phyloP scores from a whole-genome alignment of 306 rosid species.

The Medicago arabica region DNA sequence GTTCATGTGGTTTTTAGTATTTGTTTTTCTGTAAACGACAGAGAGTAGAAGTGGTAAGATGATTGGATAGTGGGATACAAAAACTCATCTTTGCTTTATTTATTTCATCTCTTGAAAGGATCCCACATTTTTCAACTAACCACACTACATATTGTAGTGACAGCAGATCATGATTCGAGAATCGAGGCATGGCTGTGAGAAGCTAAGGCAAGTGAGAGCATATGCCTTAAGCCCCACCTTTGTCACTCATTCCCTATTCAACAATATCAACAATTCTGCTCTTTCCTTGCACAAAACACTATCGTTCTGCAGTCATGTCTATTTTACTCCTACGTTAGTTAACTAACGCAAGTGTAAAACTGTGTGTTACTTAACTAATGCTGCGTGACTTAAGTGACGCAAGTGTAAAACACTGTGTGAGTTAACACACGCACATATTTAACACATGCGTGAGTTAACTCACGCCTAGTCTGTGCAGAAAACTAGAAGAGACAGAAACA shows the following conservation, averaged over 20 bases:
- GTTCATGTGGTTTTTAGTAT: conserved; percentile 25
- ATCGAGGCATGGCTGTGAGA: not conserved
- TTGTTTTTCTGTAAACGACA: conserved; percentile 38
- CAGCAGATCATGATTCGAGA: conserved; percentile 7
- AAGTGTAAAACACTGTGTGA: no score
- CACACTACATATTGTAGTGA: conserved; percentile 47
- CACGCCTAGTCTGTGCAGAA: no score
- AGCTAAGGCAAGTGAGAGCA: not conserved
- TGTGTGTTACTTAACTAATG: no score
- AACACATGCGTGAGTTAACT: no score
- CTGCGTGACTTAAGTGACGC: no score
- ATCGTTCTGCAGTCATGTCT: no score
- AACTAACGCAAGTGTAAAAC: no score
- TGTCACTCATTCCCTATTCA: not conserved
- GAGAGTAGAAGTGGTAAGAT: not conserved
- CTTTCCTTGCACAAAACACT: no score
- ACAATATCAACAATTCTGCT: no score
- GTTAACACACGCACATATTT: no score
- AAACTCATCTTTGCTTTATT: not conserved
- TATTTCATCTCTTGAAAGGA: not conserved
- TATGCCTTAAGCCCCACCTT: not conserved
- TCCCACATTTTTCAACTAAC: conserved; percentile 41
- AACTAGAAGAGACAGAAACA: no score
- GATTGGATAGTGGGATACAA: conserved; percentile 36
- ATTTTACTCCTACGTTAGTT: no score